These are phyloP conservation scores for Xylaria intraflava DNA, from an alignment of 495 filamentous ascomycete genomes.

Conservation along the genomic window DNA sequence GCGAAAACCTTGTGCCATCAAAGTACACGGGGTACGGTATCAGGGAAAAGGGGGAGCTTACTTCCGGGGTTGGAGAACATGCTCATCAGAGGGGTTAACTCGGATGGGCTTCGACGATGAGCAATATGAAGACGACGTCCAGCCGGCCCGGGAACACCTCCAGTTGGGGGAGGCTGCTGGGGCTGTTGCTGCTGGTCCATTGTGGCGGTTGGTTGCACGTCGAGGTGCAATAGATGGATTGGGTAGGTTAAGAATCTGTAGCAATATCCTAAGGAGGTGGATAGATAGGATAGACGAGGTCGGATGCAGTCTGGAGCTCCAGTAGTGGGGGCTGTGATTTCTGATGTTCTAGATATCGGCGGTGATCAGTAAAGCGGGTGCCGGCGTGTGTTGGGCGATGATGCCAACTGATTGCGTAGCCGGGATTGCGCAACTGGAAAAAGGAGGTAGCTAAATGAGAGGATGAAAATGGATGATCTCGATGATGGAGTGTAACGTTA, in stretches of 20 bases:
- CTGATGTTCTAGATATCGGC: constrained; percentile 15
- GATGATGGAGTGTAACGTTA: constrained; percentile 6
- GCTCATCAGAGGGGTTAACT: constrained; percentile 98
- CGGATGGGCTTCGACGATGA: constrained; percentile 93
- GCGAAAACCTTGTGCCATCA: constrained; percentile 3
- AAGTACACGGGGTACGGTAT: constrained; percentile 7
- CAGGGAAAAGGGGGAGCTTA: constrained; percentile 30
- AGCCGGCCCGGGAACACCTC: constrained; percentile 70
- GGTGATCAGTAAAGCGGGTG: constrained; percentile 10
- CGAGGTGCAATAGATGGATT: constrained; percentile 35
- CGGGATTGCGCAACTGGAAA: constrained; percentile 30
- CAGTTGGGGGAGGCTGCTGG: constrained; percentile 45
- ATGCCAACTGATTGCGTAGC: constrained; percentile 26
- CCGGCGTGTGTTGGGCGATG: constrained; percentile 4
- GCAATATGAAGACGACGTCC: constrained; percentile 95
- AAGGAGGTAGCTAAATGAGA: constrained; percentile 41
- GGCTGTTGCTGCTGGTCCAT: constrained; percentile 76
- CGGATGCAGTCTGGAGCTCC: constrained; percentile 17
- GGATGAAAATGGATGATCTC: constrained; percentile 30
- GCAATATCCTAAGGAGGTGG: constrained; percentile 10
- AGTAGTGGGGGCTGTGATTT: constrained; percentile 11
- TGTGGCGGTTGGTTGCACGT: constrained; percentile 40
- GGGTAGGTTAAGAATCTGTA: constrained; percentile 1
- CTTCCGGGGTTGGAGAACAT: constrained; percentile 56
- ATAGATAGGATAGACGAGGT: constrained; percentile 16